Percentiles rank a stretch among this genome's conserved stretches.
These are phyloP conservation scores for Debaryomyces sp. DNA, from an alignment of 1,139 yeast species.

Conservation along the genomic window DNA sequence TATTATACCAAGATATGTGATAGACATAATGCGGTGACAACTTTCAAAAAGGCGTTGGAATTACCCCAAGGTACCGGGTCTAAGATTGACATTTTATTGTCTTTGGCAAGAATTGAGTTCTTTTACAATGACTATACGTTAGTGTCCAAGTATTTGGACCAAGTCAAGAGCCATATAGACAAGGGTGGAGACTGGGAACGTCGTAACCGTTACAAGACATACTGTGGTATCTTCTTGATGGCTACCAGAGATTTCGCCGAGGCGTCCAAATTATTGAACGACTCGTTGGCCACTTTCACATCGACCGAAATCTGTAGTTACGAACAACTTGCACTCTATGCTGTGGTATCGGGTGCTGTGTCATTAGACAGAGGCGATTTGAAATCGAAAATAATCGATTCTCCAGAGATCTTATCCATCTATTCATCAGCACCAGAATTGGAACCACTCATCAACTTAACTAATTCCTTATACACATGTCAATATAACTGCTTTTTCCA, in stretches of 20 bases:
- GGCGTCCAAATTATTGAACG: constrained; percentile 81
- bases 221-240: constrained; percentile 79
- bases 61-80: constrained; percentile 85
- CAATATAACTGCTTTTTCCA: constrained; percentile 84
- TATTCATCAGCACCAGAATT: constrained; percentile 71
- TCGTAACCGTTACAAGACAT: constrained; percentile 90
- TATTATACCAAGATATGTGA: constrained; percentile 87
- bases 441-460: constrained; percentile 81
- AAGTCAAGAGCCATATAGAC: constrained; percentile 75
- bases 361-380: constrained; percentile 82
- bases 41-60: constrained; percentile 75
- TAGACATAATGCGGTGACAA: constrained; percentile 67
- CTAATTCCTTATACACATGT: constrained; percentile 86
- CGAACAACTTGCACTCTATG: constrained; percentile 87
- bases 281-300: constrained; percentile 92
- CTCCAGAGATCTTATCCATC: constrained; percentile 89
- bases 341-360: constrained; percentile 83
- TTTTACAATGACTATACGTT: constrained; percentile 78
- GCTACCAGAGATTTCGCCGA: constrained; percentile 85
- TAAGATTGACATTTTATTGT: constrained; percentile 82
- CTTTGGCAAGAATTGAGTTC: constrained; percentile 83
- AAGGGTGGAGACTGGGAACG: constrained; percentile 99
- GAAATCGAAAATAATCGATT: constrained; percentile 83
- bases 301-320: constrained; percentile 91
- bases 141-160: constrained; percentile 74